Evolutionary conservation across 345 rosid species (phyloP), one percentile per base, ranked within the genome.

Genomic region (Hypericum androsaemum): DNA sequence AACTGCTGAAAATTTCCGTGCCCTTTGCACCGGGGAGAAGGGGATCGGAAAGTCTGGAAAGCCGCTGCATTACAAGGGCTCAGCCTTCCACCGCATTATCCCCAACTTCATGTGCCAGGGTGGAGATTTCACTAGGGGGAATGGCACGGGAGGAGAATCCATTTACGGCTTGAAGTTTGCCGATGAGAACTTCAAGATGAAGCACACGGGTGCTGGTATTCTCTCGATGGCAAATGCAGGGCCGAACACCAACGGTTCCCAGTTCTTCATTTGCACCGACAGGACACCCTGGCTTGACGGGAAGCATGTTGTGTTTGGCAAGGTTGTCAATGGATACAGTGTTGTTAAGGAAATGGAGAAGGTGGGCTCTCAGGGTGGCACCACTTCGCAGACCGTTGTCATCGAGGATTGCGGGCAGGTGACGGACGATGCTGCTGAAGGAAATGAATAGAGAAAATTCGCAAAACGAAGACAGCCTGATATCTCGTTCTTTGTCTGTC

Each of bases 71-170:
- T 88, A 71, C 80, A 84, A 82, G 43, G 88, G 90, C 0, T 88
- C 95, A 0, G 0, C 41, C 17, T 88, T 88, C 70, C 95, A 85
- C 74, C 79, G 89, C 0, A 87, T 88, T 72, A 84, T 88, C 65
- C 88, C 90, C 0, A 67, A 71, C 0, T 88, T 88, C 77, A 82
- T 88, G 90, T 82, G 95, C 54, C 97, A 82, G 59, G 97, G 97
- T 4, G 95, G 95, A 0, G 97, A 85, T 15, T 85, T 82, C 75
- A 85, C 90, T 0, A 84, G 77, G 12, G 85, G 88, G 7, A 80
- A 88, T 54, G 97, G 95, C 2, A 82, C 83, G 6, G 89, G 92
- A 12, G 95, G 95, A 0, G 97, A 88, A 46, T 85, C 97, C 0
- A 85, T 88, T 70, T 88, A 88, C 50, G 92, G 95, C 0, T 3